These are phyloP conservation scores for Rhodotorula sp. DNA, from an alignment of 1,284 basidiomycete genomes.

Conservation along the genomic window DNA sequence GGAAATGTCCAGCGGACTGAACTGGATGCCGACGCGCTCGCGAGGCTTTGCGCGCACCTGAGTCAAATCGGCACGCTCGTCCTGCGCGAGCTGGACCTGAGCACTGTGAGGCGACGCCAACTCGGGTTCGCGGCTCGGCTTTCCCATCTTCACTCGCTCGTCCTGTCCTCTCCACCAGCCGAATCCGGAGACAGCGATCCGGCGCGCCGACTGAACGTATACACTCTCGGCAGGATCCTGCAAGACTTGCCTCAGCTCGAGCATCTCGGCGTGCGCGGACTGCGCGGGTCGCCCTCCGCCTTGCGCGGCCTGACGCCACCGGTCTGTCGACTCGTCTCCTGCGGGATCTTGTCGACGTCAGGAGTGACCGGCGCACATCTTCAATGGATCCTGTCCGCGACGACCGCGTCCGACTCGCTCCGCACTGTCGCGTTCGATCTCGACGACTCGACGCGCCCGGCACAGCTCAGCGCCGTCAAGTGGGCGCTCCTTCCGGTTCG, in stretches of 20 bases:
- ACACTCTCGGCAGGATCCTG: conserved; percentile 25
- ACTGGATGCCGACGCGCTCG: conserved; percentile 7
- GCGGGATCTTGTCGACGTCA: neutral
- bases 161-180: conserved; percentile 10
- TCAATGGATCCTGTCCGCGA: conserved; percentile 27
- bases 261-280: conserved; percentile 16
- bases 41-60: conserved; percentile 3
- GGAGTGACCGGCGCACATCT: conserved; percentile 7
- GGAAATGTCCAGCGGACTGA: too few relatives aligned
- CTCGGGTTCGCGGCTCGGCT: conserved; percentile 9
- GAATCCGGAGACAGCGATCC: neutral
- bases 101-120: conserved; percentile 11
- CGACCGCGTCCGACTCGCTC: conserved; percentile 30
- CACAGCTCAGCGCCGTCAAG: conserved; percentile 10
- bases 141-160: conserved; percentile 7
- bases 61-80: neutral
- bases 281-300: neutral
- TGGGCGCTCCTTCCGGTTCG: conserved; percentile 23
- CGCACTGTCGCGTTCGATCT: conserved; percentile 22
- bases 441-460: neutral
- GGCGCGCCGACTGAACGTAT: conserved; percentile 20
- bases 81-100: neutral
- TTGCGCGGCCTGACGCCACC: conserved; percentile 9
- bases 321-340: conserved; percentile 8
- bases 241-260: conserved; percentile 3